Conservation (phyloP, 2,329 filamentous ascomycete genomes). For the Calonectria pseudoreteaudii region DNA sequence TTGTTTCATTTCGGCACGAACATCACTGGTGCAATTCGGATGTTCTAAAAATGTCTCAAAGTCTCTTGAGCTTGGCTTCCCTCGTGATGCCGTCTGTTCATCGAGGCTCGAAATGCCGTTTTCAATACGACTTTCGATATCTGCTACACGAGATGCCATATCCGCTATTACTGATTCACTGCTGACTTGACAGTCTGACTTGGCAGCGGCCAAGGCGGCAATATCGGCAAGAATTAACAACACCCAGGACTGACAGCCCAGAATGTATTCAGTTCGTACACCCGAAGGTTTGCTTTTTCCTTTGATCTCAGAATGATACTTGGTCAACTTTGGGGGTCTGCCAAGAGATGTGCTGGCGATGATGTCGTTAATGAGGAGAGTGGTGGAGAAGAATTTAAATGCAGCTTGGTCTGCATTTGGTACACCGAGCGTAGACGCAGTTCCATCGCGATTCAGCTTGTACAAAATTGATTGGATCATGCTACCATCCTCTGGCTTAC, state of each 20-base stretch:
- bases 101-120: background rate
- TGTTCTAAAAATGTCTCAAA: background rate
- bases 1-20: background rate
- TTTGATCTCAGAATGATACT: background rate
- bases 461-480: background rate
- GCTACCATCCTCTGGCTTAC: background rate
- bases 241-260: slow-evolving; percentile 15
- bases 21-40: background rate
- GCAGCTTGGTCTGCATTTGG: slow-evolving; percentile 49
- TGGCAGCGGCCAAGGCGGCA: background rate
- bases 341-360: slow-evolving; percentile 20
- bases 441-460: background rate
- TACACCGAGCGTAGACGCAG: slow-evolving; percentile 25
- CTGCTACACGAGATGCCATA: background rate
- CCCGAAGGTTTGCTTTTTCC: background rate
- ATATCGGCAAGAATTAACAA: slow-evolving; percentile 11
- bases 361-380: slow-evolving; percentile 45
- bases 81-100: background rate
- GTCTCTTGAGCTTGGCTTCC: background rate
- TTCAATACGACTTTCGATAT: background rate
- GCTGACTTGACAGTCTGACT: background rate
- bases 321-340: background rate
- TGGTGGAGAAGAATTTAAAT: slow-evolving; percentile 50
- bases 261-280: background rate
- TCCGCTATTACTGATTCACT: background rate